phyloP scores from a whole-genome alignment of 257 asterid genomes.

The Penstemon davidsonii region DNA sequence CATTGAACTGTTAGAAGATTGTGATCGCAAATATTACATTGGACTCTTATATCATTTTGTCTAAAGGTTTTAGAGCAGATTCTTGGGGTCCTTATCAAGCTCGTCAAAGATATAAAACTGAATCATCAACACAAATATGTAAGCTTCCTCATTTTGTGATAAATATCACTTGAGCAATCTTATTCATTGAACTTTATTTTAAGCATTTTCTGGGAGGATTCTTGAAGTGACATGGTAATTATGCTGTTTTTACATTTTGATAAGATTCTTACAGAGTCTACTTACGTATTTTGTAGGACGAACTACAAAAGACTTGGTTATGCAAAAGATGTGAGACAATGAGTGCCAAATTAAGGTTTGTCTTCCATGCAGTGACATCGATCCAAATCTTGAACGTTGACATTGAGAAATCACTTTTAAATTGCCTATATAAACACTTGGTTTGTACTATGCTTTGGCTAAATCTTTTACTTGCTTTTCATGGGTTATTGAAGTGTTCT shows the following conservation, averaged over 20 bases:
- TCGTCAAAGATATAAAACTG: conserved; percentile 93
- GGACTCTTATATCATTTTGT: conserved; percentile 30
- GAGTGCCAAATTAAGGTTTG: conserved; percentile 96
- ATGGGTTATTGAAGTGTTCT: conserved; percentile 63
- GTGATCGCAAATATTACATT: conserved; percentile 7
- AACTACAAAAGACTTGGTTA: conserved; percentile 91
- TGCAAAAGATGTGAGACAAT: conserved; percentile 98
- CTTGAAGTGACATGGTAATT: conserved; percentile 19
- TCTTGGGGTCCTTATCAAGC: conserved; percentile 94
- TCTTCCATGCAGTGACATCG: conserved; percentile 28
- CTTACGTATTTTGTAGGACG: conserved; percentile 60
- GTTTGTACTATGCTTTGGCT: conserved; percentile 25
- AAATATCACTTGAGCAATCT: conserved; percentile 8
- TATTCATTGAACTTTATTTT: neutral
- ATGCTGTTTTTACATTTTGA: conserved; percentile 4
- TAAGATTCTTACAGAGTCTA: conserved; percentile 5
- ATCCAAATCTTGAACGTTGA: conserved; percentile 22
- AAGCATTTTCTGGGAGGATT: conserved; percentile 3
- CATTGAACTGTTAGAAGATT: conserved; percentile 3
- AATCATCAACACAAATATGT: conserved; percentile 96
- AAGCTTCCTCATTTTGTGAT: conserved; percentile 32
- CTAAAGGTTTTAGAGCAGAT: conserved; percentile 94
- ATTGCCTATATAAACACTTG: too few relatives aligned
- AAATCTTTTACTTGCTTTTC: conserved; percentile 28
- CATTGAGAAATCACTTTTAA: neutral